A percentile compares a stretch with the other conserved stretches of the same genome.
phyloP scores from a whole-genome alignment of 495 filamentous ascomycete genomes.

The Tuber umbilicatum region DNA sequence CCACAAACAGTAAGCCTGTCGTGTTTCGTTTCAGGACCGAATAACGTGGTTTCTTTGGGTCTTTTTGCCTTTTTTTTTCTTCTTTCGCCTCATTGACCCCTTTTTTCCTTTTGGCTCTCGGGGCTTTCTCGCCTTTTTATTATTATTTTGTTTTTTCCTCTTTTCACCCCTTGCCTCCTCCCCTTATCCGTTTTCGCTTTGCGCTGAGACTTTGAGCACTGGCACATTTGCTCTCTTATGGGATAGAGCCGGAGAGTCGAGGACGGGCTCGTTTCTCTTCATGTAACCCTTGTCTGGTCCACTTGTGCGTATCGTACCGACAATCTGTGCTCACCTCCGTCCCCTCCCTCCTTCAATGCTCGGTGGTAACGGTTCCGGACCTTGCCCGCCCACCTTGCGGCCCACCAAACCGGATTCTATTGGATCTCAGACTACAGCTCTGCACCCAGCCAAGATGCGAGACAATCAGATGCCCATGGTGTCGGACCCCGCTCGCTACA shows the following conservation, averaged over 20 bases:
- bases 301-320: background rate
- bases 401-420: too few species aligned
- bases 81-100: slow-evolving; percentile 15
- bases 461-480: background rate
- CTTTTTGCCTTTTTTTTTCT: too few species aligned
- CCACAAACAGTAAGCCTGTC: background rate
- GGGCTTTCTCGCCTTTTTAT: too few species aligned
- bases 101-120: slow-evolving; percentile 19
- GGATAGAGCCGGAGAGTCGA: background rate
- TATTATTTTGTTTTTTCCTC: background rate
- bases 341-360: background rate
- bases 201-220: background rate
- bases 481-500: slow-evolving; percentile 1
- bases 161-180: background rate
- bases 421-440: background rate
- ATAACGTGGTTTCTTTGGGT: background rate
- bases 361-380: background rate
- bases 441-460: too few species aligned
- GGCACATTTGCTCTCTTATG: background rate
- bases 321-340: background rate
- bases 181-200: background rate
- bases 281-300: background rate
- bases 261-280: background rate
- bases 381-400: too few species aligned
- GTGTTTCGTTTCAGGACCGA: background rate